A percentile compares a stretch with the other conserved stretches of the same genome.
These are phyloP conservation scores for Alternaria sp. DNA, from an alignment of 2,329 filamentous ascomycete species.

Conservation along the genomic window DNA sequence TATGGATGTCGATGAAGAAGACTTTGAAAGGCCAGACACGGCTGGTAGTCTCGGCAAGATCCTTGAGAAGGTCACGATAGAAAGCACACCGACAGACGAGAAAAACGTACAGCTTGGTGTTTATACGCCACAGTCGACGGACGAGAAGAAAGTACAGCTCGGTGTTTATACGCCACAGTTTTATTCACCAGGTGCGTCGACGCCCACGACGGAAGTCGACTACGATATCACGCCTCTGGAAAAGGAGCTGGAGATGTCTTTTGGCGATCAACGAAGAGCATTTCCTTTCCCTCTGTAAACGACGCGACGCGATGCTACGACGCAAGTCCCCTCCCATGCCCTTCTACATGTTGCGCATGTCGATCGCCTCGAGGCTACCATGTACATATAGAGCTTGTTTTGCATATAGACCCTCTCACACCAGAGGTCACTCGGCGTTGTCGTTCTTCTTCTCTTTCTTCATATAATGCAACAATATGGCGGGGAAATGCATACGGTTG, in stretches of 20 bases:
- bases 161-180: constrained; percentile 17
- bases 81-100: constrained; percentile 55
- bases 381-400: constrained; percentile 17
- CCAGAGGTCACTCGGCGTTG: neutral
- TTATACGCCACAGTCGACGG: constrained; percentile 32
- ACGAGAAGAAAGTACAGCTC: constrained; percentile 49
- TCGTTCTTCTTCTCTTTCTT: neutral
- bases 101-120: constrained; percentile 46
- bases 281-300: constrained; percentile 18
- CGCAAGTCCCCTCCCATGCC: neutral
- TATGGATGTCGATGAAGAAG: constrained; percentile 57
- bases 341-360: neutral
- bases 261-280: constrained; percentile 26
- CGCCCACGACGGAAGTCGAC: constrained; percentile 16
- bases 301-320: neutral
- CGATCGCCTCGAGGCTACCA: neutral
- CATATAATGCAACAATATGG: neutral
- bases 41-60: constrained; percentile 52
- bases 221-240: constrained; percentile 34
- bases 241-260: constrained; percentile 44
- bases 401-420: constrained; percentile 3
- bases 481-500: neutral
- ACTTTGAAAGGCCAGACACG: constrained; percentile 54
- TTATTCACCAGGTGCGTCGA: neutral
- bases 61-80: constrained; percentile 55